Percentiles rank a stretch among this genome's conserved stretches.
Conservation (phyloP, 108 stramenopile species). For the Fistulifera solaris region DNA sequence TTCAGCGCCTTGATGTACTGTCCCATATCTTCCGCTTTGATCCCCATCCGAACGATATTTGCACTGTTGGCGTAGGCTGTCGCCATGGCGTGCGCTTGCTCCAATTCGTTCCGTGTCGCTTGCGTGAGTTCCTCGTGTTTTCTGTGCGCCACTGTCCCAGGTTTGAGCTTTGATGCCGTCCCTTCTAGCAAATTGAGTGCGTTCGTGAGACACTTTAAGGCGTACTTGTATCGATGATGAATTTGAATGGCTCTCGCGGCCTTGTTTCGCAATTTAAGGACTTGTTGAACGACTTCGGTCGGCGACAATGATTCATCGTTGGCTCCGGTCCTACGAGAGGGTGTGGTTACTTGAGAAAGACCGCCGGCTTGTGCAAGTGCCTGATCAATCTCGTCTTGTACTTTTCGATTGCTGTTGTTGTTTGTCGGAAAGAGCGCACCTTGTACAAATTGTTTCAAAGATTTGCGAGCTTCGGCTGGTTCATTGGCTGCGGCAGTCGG, state of each 20-base stretch:
- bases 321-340: not conserved
- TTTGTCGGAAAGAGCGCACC: not conserved
- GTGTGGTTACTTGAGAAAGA: not conserved
- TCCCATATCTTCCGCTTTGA: constrained; percentile 56
- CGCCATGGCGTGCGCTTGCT: constrained; percentile 65
- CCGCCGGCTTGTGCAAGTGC: not conserved
- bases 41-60: constrained; percentile 78
- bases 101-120: constrained; percentile 34
- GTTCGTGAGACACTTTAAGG: constrained; percentile 64
- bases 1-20: constrained; percentile 58
- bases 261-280: constrained; percentile 37
- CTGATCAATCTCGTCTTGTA: too few relatives aligned
- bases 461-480: not conserved
- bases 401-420: too few relatives aligned
- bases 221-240: constrained; percentile 60
- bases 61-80: constrained; percentile 56
- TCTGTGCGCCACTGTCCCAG: constrained; percentile 25
- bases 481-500: not conserved
- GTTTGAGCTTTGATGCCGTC: not conserved
- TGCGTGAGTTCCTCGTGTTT: constrained; percentile 46
- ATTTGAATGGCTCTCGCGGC: constrained; percentile 44
- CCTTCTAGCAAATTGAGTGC: constrained; percentile 39
- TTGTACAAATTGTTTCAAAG: not conserved
- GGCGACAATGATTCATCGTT: not conserved
- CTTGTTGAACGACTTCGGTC: not conserved